phyloP scores from a whole-genome alignment of 768 basidiomycete species.

The Tylopilus intermedius region DNA sequence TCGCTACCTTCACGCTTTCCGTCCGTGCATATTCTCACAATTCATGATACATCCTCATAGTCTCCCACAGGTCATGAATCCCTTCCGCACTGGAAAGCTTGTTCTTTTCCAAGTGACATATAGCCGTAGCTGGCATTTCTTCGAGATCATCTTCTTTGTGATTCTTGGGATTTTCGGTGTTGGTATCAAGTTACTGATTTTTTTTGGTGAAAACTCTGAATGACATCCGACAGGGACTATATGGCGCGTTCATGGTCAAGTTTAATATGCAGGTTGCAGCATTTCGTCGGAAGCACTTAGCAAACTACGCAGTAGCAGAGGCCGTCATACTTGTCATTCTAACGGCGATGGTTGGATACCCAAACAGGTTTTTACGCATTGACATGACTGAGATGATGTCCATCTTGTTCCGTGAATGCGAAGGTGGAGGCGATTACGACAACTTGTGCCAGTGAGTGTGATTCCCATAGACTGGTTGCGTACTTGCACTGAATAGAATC shows the following conservation, averaged over 20 bases:
- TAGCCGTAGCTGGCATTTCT: conserved; percentile 97
- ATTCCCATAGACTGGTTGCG: background rate
- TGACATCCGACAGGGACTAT: conserved; percentile 65
- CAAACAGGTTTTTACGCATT: conserved; percentile 89
- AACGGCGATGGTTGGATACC: conserved; percentile 90
- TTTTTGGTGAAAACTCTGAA: conserved; percentile 7
- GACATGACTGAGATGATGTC: conserved; percentile 98
- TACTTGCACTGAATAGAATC: conserved; percentile 5
- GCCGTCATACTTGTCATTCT: conserved; percentile 82
- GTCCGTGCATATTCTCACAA: conserved; percentile 46
- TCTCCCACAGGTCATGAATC: conserved; percentile 81
- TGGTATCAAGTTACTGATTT: conserved; percentile 22
- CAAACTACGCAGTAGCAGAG: conserved; percentile 79
- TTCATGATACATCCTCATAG: conserved; percentile 20
- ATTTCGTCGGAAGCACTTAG: conserved; percentile 87
- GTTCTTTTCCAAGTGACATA: conserved; percentile 98
- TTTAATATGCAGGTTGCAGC: conserved; percentile 94
- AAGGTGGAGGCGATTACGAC: conserved; percentile 85
- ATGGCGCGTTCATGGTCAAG: conserved; percentile 95
- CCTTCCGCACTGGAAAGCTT: conserved; percentile 94
- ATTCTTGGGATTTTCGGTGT: conserved; percentile 96
- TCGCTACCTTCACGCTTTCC: conserved; percentile 93
- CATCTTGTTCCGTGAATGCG: conserved; percentile 92
- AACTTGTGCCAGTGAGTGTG: conserved; percentile 88
- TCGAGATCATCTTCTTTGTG: conserved; percentile 95